Percentiles rank a stretch among this genome's conserved stretches.
Evolutionary conservation across 2,329 filamentous ascomycete genomes (phyloP).

Genomic region (Thielaviopsis cerberus): DNA sequence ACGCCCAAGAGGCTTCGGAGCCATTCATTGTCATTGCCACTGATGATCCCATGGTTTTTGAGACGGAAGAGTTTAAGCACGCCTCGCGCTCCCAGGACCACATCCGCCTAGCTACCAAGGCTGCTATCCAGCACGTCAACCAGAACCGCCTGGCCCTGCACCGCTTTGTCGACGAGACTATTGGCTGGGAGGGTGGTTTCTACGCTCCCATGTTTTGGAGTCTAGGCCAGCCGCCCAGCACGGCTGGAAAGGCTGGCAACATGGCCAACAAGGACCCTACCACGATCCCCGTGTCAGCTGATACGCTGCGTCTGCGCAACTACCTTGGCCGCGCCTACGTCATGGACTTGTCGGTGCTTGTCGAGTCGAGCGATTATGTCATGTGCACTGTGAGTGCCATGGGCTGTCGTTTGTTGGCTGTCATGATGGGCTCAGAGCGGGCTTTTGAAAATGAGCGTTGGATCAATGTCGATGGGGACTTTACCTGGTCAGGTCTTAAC

Average conservation of each 20-base stretch:
- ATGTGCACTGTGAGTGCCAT: constrained; percentile 60
- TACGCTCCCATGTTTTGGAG: constrained; percentile 68
- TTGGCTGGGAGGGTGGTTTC: constrained; percentile 81
- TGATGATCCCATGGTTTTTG: constrained; percentile 62
- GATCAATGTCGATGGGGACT: constrained; percentile 62
- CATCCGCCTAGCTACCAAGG: constrained; percentile 55
- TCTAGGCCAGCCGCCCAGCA: constrained; percentile 36
- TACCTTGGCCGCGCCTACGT: constrained; percentile 65
- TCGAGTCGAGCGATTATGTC: constrained; percentile 46
- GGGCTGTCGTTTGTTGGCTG: constrained; percentile 55
- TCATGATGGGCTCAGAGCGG: constrained; percentile 74
- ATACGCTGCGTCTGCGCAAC: constrained; percentile 49
- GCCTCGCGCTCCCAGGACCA: constrained; percentile 51
- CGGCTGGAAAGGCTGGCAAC: constrained; percentile 18
- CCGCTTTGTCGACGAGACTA: constrained; percentile 54
- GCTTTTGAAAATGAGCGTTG: constrained; percentile 43
- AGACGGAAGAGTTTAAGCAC: constrained; percentile 40
- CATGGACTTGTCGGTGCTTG: constrained; percentile 60
- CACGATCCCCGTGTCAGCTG: constrained; percentile 23
- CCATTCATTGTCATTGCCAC: constrained; percentile 50
- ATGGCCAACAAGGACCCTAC: constrained; percentile 21
- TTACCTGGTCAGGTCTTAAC: constrained; percentile 37
- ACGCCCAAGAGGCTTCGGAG: constrained; percentile 16
- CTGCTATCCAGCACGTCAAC: constrained; percentile 23
- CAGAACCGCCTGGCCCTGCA: constrained; percentile 33